A percentile compares a stretch with the other conserved stretches of the same genome.
Conservation (phyloP, 1,284 basidiomycete species). For the Pseudozyma tsukubaensis region DNA sequence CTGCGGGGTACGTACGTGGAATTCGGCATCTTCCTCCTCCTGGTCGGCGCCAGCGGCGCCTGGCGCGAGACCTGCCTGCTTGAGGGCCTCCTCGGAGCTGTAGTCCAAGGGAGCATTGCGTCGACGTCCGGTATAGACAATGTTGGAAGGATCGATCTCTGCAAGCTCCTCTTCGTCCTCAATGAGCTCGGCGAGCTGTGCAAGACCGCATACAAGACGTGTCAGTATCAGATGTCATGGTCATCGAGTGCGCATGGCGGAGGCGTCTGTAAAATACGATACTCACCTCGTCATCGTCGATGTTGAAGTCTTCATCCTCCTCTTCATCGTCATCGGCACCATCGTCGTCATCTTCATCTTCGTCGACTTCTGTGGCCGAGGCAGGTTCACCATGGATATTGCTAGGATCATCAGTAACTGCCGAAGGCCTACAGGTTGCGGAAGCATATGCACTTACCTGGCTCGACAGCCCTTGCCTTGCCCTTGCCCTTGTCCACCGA, state of each 20-base stretch:
- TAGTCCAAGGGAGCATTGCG: constrained; percentile 57
- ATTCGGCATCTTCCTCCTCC: constrained; percentile 56
- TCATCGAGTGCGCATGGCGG: too few relatives aligned
- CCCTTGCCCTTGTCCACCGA: constrained; percentile 50
- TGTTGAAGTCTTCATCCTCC: constrained; percentile 36
- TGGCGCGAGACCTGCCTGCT: constrained; percentile 50
- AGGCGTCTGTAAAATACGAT: too few relatives aligned
- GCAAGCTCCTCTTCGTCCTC: constrained; percentile 54
- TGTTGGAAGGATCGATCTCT: constrained; percentile 54
- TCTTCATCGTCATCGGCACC: constrained; percentile 46
- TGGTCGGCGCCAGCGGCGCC: constrained; percentile 27
- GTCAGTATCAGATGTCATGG: constrained; percentile 1
- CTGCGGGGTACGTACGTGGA: constrained; percentile 30
- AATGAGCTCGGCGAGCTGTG: constrained; percentile 43
- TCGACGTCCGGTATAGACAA: constrained; percentile 49
- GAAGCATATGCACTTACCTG: constrained; percentile 27
- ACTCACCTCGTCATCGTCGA: constrained; percentile 47
- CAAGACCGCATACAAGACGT: neutral
- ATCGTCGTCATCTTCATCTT: constrained; percentile 29
- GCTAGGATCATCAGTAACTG: too few relatives aligned
- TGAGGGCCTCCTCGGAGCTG: constrained; percentile 58
- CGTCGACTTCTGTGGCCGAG: constrained; percentile 2
- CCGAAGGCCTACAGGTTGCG: too few relatives aligned
- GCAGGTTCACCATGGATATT: neutral
- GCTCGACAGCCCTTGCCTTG: constrained; percentile 44